Evolutionary conservation across 495 filamentous ascomycete species (phyloP), one percentile per base, ranked within the genome.

Genomic region (Pyronema domesticum): DNA sequence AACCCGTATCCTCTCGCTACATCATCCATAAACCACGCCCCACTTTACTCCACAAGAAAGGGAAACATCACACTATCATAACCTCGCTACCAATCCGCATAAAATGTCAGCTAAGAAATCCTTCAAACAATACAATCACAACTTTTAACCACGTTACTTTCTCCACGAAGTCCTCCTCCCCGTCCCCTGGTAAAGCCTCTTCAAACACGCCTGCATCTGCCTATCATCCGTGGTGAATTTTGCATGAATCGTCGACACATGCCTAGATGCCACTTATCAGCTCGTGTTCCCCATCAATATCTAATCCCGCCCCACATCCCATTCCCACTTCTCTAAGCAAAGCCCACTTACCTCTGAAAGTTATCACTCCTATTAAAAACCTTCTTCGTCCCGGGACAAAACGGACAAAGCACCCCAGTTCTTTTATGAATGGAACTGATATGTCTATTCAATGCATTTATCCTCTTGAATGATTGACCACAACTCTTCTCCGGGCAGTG

Each of bases 351-450:
- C 50, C 50, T 53, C 50, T 53, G 50, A 17, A 53, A 53, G 30
- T 53, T 53, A 13, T 53, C 50, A 18, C 50, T 53, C 11, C 50
- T 35, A 37, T 53, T 53, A n/a, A 53, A 53, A 8, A 17, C 37
- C 37, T 37, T 14, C 14, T 40, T 53, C 11, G 17, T 37, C 8
- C 19, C n/a, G 2, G 50, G 50, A 19, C 50, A 53, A 37, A 53
- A 53, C 1, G 50, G 50, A 34, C 50, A 53, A 1, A 5, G 7
- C 17, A 33, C 7, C 5, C 50, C 50, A 1, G 36, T 1, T 1
- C 37, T 3, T 23, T 53, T 9, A 18, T 53, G 50, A n/a, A 53
- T 53, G 3, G 50, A 53, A n/a, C 35, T 17, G 18, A 53, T 43
- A 34, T 53, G 50, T 5, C 50, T 1, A 6, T 53, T 35, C 35